These are phyloP conservation scores for Suillus hirtellus DNA, from an alignment of 768 basidiomycete species.

Conservation along the genomic window DNA sequence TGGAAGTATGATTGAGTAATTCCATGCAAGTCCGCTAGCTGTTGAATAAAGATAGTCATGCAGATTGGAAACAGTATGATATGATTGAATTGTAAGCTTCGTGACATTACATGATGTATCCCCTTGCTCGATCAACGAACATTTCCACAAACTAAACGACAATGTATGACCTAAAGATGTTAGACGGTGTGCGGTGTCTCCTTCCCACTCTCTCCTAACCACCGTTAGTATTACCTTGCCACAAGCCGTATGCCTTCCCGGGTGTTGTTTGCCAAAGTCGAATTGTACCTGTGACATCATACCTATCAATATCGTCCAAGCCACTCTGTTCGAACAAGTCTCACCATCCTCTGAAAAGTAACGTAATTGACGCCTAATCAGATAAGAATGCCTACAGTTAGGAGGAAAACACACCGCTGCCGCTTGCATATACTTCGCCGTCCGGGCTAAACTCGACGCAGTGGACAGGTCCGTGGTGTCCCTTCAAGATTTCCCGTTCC, in stretches of 20 bases:
- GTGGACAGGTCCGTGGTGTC: slow-evolving; percentile 97
- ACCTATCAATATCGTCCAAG: slow-evolving; percentile 10
- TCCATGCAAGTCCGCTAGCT: neutral
- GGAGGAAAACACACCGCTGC: slow-evolving; percentile 71
- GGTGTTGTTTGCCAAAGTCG: slow-evolving; percentile 97
- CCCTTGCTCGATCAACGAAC: slow-evolving; percentile 23
- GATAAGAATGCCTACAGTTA: slow-evolving; percentile 12
- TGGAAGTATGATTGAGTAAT: neutral
- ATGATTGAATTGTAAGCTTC: slow-evolving; percentile 16
- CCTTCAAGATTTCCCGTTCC: slow-evolving; percentile 90
- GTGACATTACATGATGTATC: slow-evolving; percentile 20
- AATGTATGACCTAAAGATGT: slow-evolving; percentile 10
- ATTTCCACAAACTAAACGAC: slow-evolving; percentile 15
- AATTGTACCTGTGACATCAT: slow-evolving; percentile 69
- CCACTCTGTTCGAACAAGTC: neutral
- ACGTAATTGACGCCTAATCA: slow-evolving; percentile 9
- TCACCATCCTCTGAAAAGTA: slow-evolving; percentile 67
- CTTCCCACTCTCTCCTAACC: slow-evolving; percentile 32
- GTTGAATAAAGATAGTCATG: neutral
- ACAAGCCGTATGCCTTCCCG: slow-evolving; percentile 88
- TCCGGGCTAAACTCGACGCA: slow-evolving; percentile 94
- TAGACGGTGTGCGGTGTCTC: slow-evolving; percentile 15
- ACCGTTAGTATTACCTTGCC: slow-evolving; percentile 64
- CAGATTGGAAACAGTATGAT: slow-evolving; percentile 12
- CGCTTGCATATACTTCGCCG: slow-evolving; percentile 96